Conservation (phyloP, 495 filamentous ascomycete genomes). For the Aspergillus saccharolyticus region DNA sequence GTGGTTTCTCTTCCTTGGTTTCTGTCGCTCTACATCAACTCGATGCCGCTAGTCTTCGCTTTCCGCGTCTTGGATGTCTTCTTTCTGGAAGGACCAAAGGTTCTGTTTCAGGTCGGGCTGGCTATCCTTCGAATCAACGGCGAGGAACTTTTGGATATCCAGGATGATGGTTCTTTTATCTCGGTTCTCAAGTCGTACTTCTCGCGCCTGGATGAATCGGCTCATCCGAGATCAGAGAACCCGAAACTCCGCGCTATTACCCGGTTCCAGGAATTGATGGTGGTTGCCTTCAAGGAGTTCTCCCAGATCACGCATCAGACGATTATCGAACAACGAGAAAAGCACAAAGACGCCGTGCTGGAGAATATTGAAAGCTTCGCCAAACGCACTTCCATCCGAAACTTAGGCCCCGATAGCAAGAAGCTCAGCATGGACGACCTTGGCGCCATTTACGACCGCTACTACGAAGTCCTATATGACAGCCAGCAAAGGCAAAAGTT, state of each 20-base stretch:
- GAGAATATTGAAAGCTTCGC: slow-evolving; percentile 95
- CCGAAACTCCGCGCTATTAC: slow-evolving; percentile 89
- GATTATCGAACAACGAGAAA: slow-evolving; percentile 80
- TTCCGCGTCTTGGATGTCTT: slow-evolving; percentile 96
- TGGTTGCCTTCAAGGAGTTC: slow-evolving; percentile 97
- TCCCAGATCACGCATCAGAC: slow-evolving; percentile 89
- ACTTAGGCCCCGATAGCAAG: slow-evolving; percentile 93
- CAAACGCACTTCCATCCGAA: slow-evolving; percentile 91
- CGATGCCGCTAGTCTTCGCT: slow-evolving; percentile 95
- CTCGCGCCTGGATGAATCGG: slow-evolving; percentile 85
- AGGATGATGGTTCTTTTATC: slow-evolving; percentile 95
- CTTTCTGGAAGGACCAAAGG: slow-evolving; percentile 95
- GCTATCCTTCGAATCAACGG: slow-evolving; percentile 97
- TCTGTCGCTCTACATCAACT: slow-evolving; percentile 96
- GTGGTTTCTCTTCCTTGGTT: slow-evolving; percentile 98
- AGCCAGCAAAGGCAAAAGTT: slow-evolving; percentile 75
- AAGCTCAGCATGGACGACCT: slow-evolving; percentile 79
- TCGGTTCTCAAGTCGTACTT: slow-evolving; percentile 95
- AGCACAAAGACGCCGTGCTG: slow-evolving; percentile 87
- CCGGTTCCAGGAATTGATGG: slow-evolving; percentile 95
- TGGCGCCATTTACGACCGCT: slow-evolving; percentile 84
- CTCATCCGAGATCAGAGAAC: slow-evolving; percentile 91
- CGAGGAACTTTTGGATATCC: slow-evolving; percentile 91
- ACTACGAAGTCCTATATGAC: slow-evolving; percentile 86
- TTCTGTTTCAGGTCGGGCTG: slow-evolving; percentile 91